Evolutionary conservation across 208 protist genomes (phyloP), one percentile per base, ranked within the genome.

Genomic region (Crithidia sp.): DNA sequence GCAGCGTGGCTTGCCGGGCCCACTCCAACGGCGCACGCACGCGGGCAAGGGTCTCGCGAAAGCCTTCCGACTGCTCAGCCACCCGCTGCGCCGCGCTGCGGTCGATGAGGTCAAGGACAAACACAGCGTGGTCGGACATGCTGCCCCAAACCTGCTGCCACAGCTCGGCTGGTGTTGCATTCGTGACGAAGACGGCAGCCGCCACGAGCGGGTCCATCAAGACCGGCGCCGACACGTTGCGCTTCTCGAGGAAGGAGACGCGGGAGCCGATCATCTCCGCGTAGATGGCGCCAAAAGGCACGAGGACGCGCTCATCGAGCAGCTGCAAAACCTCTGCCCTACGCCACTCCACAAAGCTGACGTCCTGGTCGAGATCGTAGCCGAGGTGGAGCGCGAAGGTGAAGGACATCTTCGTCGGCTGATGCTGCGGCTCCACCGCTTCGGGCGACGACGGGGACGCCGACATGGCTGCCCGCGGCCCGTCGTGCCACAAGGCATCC

Each of bases 41-140:
- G 13, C 74, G 67, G 2, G 52, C 62, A 37, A 79, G 41, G 13
- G 67, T 79, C 6, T 70, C 44, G 37, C 74, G 67, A 56, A 79
- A 79, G 5, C 74, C 67, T 19, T 74, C 67, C 44, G 74, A 74
- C 14, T 40, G 17, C 62, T 41, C 61, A 2, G 74, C 74, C 0
- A 74, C 67, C 8, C 12, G 36, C 16, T 36, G 14, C n/a, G 67
- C 74, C 2, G 61, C 45, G 17, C 12, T 13, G 0, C 55, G 61
- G 50, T 79, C 74, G 39, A 79, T 41, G 14, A 79, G 52, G 50
- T 79, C 39, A 39, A 79, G 60, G 19, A 67, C 47, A 28, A 79
- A 74, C 19, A 74, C 74, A 9, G 68, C 62, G 67, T 45, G 54
- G n/a, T 79, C 74, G 14, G 74, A 70, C 74, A 79, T 58, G 62